These are phyloP conservation scores for Backusella australiensis DNA, from an alignment of 192 early-diverging fungal species.

Conservation along the genomic window DNA sequence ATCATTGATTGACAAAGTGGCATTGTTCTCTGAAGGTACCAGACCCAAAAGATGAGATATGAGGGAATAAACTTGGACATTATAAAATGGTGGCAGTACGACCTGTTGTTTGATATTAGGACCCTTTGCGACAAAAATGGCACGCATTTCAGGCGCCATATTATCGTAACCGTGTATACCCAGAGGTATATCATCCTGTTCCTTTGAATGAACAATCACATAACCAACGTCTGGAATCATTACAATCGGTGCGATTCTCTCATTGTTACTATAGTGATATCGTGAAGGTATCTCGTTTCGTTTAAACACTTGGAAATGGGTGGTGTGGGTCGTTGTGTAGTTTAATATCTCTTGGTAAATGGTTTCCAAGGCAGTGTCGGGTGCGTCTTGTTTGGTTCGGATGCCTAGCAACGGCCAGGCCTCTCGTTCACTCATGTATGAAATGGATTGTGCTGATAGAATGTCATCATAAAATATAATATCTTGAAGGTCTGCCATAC, in stretches of 20 bases:
- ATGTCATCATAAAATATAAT: slow-evolving; percentile 74
- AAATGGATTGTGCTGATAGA: slow-evolving; percentile 30
- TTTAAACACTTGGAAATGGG: slow-evolving; percentile 60
- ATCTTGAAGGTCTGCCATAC: slow-evolving; percentile 66
- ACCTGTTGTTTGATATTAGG: slow-evolving; percentile 35
- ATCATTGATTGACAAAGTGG: slow-evolving; percentile 37
- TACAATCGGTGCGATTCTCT: slow-evolving; percentile 74
- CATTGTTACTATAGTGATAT: slow-evolving; percentile 68
- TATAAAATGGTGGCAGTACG: slow-evolving; percentile 52
- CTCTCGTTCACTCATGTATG: slow-evolving; percentile 49
- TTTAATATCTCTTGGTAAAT: slow-evolving; percentile 55
- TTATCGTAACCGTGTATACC: slow-evolving; percentile 90
- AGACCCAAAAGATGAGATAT: slow-evolving; percentile 57
- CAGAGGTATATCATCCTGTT: slow-evolving; percentile 17
- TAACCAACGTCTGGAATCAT: slow-evolving; percentile 66
- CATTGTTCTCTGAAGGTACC: slow-evolving; percentile 68
- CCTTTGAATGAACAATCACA: slow-evolving; percentile 43
- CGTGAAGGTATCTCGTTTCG: slow-evolving; percentile 67
- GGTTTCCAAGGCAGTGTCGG: slow-evolving; percentile 32
- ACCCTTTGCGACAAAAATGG: slow-evolving; percentile 80
- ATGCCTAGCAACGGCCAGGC: slow-evolving; percentile 65
- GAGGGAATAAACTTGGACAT: slow-evolving; percentile 73
- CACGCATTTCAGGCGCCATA: slow-evolving; percentile 71
- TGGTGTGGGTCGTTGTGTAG: slow-evolving; percentile 19
- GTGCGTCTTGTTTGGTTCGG: slow-evolving; percentile 46